Evolutionary conservation across 2,329 filamentous ascomycete species (phyloP).

Genomic region (Colletotrichum filicis): DNA sequence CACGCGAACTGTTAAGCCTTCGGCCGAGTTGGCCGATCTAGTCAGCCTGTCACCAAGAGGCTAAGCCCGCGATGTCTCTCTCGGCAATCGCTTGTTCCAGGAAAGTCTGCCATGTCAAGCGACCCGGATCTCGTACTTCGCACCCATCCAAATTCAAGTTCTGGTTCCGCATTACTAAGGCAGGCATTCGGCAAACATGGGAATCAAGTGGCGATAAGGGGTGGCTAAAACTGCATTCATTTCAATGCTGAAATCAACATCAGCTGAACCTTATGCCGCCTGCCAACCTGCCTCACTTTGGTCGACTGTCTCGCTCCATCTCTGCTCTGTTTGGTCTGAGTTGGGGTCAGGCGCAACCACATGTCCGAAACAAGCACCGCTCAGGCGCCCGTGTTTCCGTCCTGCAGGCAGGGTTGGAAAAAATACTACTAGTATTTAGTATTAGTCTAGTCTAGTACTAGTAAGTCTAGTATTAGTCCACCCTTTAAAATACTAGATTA

Average conservation of each 20-base stretch:
- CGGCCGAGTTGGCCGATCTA: conserved; percentile 15
- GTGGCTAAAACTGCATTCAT: conserved; percentile 31
- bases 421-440: too few relatives aligned
- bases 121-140: neutral
- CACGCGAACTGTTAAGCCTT: neutral
- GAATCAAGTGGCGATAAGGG: conserved; percentile 7
- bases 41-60: neutral
- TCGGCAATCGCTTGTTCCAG: neutral
- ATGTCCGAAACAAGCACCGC: conserved; percentile 30
- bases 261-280: conserved; percentile 25
- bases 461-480: too few relatives aligned
- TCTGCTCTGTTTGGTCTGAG: conserved; percentile 15
- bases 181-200: neutral
- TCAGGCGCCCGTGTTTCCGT: conserved; percentile 32
- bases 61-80: neutral
- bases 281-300: conserved; percentile 22
- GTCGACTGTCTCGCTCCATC: conserved; percentile 6
- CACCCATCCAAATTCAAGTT: neutral
- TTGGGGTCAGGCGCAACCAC: conserved; percentile 23
- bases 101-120: neutral
- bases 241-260: conserved; percentile 30
- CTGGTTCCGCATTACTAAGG: neutral
- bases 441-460: too few relatives aligned
- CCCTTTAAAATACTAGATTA: too few relatives aligned
- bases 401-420: conserved; percentile 31